Base-by-base conservation (phyloP, 1,284 basidiomycete species). In the Melampsora medusae region DNA sequence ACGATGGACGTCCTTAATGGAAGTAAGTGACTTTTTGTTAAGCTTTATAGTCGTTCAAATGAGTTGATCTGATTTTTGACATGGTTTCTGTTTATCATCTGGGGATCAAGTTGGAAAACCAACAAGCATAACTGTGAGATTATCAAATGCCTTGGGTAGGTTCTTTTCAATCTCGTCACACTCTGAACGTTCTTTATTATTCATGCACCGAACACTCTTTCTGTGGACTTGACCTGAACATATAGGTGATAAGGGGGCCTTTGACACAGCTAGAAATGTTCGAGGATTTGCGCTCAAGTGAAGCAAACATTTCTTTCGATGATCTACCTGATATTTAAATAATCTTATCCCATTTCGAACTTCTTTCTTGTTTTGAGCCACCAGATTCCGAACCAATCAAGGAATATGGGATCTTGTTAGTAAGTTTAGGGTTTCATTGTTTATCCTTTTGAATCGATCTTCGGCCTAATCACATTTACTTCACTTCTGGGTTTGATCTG, bases 201-300 rank as follows among this genome's bases (percentile, higher is more conserved):
- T 49, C 1, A 65, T 50, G 38, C 7, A 56, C 28, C n/a, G 35
- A 6, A 35, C 33, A n/a, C 35, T 12, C 14, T 17, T 25, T 60
- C 7, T 22, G 14, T 38, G 10, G 16, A 12, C 25, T 42, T 14
- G 6, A 3, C 69, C 49, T 22, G 49, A 12, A 31, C 16, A n/a
- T 14, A 9, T 64, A 72, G 70, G 70, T 6, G 70, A 65, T 4
- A 65, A 72, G n/a, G 70, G 70, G 12, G 38, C 46, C 14, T 72
- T 64, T 56, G 70, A 72, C 28, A 72, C 70, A 46, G 70, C 70
- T 49, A 59, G 70, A 17, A 72, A 72, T 33, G n/a, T 72, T n/a
- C 70, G 70, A 10, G 70, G 70, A 22, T 72, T 72, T 25, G 70
- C 70, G 2, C 25, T 72, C 17, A 72, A 72, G 70, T 72, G 38